Conservation (phyloP, 108 stramenopile genomes). For the Skeletonema potamos region DNA sequence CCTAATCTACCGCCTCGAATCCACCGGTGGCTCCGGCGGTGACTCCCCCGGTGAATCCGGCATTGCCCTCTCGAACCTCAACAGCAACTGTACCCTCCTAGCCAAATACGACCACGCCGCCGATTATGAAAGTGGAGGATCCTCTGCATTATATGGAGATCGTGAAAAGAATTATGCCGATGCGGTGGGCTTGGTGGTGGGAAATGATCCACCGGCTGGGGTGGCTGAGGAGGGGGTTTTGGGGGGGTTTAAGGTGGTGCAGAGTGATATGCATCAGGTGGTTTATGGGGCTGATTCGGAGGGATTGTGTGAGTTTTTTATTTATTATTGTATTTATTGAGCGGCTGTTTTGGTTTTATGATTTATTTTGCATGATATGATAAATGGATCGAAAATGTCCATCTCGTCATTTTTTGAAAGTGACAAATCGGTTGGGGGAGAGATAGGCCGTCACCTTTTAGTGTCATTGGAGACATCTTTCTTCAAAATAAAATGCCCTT, state of each 20-base stretch:
- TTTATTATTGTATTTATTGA: too few species aligned
- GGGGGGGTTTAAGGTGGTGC: slow-evolving; percentile 90
- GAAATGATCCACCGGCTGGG: slow-evolving; percentile 76
- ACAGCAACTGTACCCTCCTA: slow-evolving; percentile 50
- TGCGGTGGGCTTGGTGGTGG: slow-evolving; percentile 72
- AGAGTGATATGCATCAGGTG: slow-evolving; percentile 86
- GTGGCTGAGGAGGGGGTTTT: slow-evolving; percentile 57
- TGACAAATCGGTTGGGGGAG: too few species aligned
- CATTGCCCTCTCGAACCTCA: slow-evolving; percentile 35
- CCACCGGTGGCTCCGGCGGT: slow-evolving; percentile 17
- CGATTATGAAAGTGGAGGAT: slow-evolving; percentile 74
- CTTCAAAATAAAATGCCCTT: too few species aligned
- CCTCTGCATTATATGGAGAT: slow-evolving; percentile 60
- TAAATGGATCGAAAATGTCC: too few species aligned
- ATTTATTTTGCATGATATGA: too few species aligned
- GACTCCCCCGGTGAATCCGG: slow-evolving; percentile 28
- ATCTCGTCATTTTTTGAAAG: too few species aligned
- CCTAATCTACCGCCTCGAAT: slow-evolving; percentile 77
- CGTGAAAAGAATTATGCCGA: slow-evolving; percentile 76
- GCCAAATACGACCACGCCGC: slow-evolving; percentile 86
- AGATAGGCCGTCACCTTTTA: neutral
- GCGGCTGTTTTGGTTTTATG: neutral
- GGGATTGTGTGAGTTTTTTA: slow-evolving; percentile 77
- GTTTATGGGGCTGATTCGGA: slow-evolving; percentile 84
- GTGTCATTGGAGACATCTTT: neutral